Conservation (phyloP, 2,329 filamentous ascomycete species). For the Hypoxylon sp. region DNA sequence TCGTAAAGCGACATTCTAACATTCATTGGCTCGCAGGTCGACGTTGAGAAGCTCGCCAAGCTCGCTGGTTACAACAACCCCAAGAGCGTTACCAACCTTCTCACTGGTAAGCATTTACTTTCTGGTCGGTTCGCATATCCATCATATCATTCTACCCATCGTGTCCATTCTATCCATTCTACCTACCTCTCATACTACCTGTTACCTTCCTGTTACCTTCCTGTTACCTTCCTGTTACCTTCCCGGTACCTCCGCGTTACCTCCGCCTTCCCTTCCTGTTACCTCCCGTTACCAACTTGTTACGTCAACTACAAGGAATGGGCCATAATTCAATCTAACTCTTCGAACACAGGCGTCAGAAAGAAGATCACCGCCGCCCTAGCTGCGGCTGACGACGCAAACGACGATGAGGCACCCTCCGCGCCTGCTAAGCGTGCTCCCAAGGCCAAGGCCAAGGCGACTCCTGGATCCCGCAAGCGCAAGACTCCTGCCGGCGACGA, state of each 20-base stretch:
- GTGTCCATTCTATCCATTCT: not conserved
- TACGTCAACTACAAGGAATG: not conserved
- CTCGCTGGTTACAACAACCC: conserved; percentile 42
- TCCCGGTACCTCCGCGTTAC: too few species aligned
- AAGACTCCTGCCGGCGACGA: conserved; percentile 14
- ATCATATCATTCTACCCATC: not conserved
- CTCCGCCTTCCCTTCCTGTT: too few species aligned
- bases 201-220: too few species aligned
- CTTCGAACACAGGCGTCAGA: conserved; percentile 13
- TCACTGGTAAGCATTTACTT: conserved; percentile 30
- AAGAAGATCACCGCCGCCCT: conserved; percentile 24
- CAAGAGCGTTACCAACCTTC: conserved; percentile 31
- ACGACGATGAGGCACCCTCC: conserved; percentile 13
- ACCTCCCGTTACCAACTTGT: too few species aligned
- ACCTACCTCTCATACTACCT: not conserved
- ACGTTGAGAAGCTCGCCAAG: conserved; percentile 40
- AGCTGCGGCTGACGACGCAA: not conserved
- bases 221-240: too few species aligned
- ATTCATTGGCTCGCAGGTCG: conserved; percentile 28
- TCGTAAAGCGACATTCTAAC: conserved; percentile 11
- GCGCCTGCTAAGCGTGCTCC: conserved; percentile 15
- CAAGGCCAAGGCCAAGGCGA: conserved; percentile 23
- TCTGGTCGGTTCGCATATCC: not conserved
- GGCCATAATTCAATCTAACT: conserved; percentile 12
- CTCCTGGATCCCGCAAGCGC: conserved; percentile 27